Percentiles rank a stretch among this genome's conserved stretches.
Conservation (phyloP, 352 stramenopile species). For the Phytopythium litorale region DNA sequence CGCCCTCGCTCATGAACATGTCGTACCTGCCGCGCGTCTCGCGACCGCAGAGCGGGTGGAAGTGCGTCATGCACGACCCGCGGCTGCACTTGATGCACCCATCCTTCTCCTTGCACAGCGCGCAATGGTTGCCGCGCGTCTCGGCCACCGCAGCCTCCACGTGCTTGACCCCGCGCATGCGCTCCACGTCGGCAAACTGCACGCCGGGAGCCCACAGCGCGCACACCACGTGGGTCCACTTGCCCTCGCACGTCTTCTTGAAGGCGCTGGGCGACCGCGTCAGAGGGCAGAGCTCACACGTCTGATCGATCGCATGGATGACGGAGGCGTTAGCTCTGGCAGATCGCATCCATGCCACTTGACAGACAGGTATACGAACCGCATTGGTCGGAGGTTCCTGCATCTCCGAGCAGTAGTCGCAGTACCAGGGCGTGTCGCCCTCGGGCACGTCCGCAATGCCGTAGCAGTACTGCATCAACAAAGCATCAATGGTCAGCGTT, state of each 20-base stretch:
- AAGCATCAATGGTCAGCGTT: neutral
- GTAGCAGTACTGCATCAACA: conserved; percentile 74
- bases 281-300: conserved; percentile 74
- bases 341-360: conserved; percentile 2
- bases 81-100: conserved; percentile 88
- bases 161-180: conserved; percentile 78
- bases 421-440: conserved; percentile 82
- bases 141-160: conserved; percentile 62
- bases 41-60: conserved; percentile 82
- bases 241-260: conserved; percentile 76
- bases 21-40: conserved; percentile 77
- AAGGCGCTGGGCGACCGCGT: conserved; percentile 66
- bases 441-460: conserved; percentile 78
- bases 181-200: conserved; percentile 82
- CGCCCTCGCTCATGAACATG: conserved; percentile 90
- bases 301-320: conserved; percentile 21
- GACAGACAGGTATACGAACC: conserved; percentile 24
- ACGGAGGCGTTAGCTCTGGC: neutral
- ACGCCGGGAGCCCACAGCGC: conserved; percentile 84
- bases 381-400: conserved; percentile 34
- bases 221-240: conserved; percentile 86
- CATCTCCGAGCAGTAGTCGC: conserved; percentile 66
- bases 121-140: conserved; percentile 57
- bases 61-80: conserved; percentile 55
- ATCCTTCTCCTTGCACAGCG: conserved; percentile 57